Percentiles rank a stretch among this genome's conserved stretches.
Conservation (phyloP, 2,329 filamentous ascomycete genomes). For the Talaromyces sp. region DNA sequence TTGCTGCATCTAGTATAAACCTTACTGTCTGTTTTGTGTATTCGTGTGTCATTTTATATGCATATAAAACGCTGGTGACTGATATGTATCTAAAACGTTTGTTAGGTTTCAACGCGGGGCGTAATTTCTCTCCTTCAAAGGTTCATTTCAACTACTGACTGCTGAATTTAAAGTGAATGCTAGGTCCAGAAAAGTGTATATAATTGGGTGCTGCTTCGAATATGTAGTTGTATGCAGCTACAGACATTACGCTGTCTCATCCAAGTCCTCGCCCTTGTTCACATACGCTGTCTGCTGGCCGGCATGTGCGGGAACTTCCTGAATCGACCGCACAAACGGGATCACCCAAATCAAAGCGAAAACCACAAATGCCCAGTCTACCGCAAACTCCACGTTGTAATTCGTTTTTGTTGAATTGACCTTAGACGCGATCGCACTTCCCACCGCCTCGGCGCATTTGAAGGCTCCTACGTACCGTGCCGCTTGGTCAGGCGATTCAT, state of each 20-base stretch:
- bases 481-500: constrained; percentile 36
- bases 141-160: no score
- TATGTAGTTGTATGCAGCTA: not conserved
- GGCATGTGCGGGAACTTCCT: not conserved
- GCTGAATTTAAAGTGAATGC: no score
- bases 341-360: not conserved
- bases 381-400: not conserved
- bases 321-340: not conserved
- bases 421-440: constrained; percentile 47
- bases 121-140: no score
- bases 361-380: constrained; percentile 1
- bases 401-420: not conserved
- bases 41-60: no score
- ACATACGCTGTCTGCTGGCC: not conserved
- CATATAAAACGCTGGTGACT: no score
- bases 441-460: constrained; percentile 44
- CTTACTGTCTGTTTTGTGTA: no score
- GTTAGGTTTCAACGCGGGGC: no score
- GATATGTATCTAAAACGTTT: no score
- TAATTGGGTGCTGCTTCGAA: no score
- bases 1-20: no score
- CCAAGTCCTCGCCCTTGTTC: not conserved
- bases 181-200: no score
- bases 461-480: constrained; percentile 48
- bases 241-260: not conserved